Evolutionary conservation across 1,139 yeast genomes (phyloP).

Genomic region (Zhuliangozyma parablackwelliae): DNA sequence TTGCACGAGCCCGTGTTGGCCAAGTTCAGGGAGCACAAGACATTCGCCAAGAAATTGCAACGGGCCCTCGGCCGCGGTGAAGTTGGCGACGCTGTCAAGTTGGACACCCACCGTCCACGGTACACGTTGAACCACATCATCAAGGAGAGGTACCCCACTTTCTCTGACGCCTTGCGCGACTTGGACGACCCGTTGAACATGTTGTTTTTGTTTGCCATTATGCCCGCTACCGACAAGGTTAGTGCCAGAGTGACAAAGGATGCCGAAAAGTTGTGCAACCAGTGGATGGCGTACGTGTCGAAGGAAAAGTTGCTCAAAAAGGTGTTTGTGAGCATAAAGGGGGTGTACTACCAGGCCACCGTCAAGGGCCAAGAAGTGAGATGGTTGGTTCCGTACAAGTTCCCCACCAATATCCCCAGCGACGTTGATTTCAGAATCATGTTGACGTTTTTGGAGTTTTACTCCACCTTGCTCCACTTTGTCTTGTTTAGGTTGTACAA

Average conservation of each 20-base stretch:
- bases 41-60: slow-evolving; percentile 86
- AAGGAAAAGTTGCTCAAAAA: slow-evolving; percentile 77
- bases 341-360: slow-evolving; percentile 90
- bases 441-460: slow-evolving; percentile 94
- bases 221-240: slow-evolving; percentile 90
- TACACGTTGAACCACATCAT: slow-evolving; percentile 87
- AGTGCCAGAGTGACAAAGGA: slow-evolving; percentile 76
- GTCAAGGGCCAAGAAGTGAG: slow-evolving; percentile 88
- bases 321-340: slow-evolving; percentile 94
- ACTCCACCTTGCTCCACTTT: slow-evolving; percentile 86
- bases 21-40: slow-evolving; percentile 93
- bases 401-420: slow-evolving; percentile 90
- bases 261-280: slow-evolving; percentile 82
- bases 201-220: slow-evolving; percentile 87
- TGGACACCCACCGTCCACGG: slow-evolving; percentile 72
- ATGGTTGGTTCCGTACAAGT: slow-evolving; percentile 96
- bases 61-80: slow-evolving; percentile 92
- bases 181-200: slow-evolving; percentile 92
- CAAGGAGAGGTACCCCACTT: slow-evolving; percentile 94
- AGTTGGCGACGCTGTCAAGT: slow-evolving; percentile 77
- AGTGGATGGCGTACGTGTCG: slow-evolving; percentile 94
- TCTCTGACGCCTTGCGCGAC: slow-evolving; percentile 87
- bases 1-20: slow-evolving; percentile 91
- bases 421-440: slow-evolving; percentile 95
- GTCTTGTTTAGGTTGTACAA: slow-evolving; percentile 80